Evolutionary conservation across 305 asterid species (phyloP).

Genomic region (Lippia alba): DNA sequence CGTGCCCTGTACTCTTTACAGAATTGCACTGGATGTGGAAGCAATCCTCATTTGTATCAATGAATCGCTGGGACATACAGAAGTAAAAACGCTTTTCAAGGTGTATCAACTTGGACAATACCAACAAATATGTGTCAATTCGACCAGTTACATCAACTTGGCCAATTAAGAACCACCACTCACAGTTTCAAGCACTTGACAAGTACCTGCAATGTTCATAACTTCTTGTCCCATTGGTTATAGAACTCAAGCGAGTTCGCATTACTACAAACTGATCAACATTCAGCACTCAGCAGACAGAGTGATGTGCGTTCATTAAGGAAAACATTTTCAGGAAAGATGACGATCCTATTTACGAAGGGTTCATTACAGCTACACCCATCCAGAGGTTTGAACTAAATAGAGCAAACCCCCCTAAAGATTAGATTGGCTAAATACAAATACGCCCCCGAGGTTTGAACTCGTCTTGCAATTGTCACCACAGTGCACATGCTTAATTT

Average conservation of each 20-base stretch:
- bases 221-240: neutral
- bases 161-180: conserved; percentile 23
- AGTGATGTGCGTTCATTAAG: neutral
- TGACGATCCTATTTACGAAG: neutral
- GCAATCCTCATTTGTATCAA: conserved; percentile 8
- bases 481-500: too few species aligned
- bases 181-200: neutral
- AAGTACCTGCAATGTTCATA: neutral
- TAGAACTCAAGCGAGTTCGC: neutral
- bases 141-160: neutral
- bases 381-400: too few species aligned
- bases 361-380: neutral
- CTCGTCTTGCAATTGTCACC: too few species aligned
- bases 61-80: neutral
- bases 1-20: too few species aligned
- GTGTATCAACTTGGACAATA: neutral
- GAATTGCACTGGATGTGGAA: neutral
- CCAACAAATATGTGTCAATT: neutral
- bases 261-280: neutral
- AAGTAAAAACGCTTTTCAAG: neutral
- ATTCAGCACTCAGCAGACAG: neutral
- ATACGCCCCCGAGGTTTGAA: too few species aligned
- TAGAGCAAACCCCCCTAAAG: too few species aligned
- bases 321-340: neutral
- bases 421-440: too few species aligned